Conservation (phyloP, 208 protist species). For the Trichomonas gallinae region DNA sequence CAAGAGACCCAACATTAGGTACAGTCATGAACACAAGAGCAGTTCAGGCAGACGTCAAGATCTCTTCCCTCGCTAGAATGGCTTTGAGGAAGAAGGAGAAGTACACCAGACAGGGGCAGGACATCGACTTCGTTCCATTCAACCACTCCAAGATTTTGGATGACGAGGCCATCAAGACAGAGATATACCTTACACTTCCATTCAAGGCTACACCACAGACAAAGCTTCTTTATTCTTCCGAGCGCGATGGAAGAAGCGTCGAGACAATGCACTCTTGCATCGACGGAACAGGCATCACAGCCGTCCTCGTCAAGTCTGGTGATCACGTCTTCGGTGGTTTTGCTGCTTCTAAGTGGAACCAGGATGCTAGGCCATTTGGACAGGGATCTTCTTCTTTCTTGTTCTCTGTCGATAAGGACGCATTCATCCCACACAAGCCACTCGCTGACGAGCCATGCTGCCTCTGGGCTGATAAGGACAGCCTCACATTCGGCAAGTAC, state of each 20-base stretch:
- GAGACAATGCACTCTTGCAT: neutral
- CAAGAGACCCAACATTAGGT: neutral
- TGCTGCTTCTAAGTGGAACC: constrained; percentile 1
- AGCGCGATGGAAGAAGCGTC: neutral
- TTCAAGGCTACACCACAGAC: neutral
- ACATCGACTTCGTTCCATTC: neutral
- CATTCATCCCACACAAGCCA: neutral
- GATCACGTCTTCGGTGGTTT: neutral
- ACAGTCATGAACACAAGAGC: neutral
- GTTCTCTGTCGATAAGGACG: neutral
- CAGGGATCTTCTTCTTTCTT: neutral
- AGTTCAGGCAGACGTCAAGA: neutral
- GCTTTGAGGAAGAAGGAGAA: neutral
- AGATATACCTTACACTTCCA: neutral
- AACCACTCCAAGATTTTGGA: neutral
- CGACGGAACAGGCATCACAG: neutral
- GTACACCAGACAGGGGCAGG: neutral
- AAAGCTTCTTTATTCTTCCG: neutral
- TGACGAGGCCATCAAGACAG: neutral
- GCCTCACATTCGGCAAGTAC: neutral
- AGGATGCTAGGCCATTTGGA: neutral
- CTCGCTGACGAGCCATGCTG: neutral
- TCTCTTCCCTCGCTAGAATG: neutral
- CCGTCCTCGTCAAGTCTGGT: neutral
- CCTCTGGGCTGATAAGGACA: neutral